phyloP scores from a whole-genome alignment of 129 eudicot species.

The Saposhnikovia divaricata region DNA sequence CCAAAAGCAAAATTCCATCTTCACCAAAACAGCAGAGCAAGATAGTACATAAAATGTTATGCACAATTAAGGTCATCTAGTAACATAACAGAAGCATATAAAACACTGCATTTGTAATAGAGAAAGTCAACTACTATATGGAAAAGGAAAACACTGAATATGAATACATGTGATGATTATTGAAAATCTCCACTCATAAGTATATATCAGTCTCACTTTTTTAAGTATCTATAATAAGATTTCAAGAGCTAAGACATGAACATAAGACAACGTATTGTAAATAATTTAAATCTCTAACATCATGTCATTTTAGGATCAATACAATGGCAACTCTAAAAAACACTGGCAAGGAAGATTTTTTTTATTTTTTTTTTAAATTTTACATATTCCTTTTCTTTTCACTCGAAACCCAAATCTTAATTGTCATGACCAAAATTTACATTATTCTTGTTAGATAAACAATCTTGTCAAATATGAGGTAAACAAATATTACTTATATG shows the following conservation, averaged over 20 bases:
- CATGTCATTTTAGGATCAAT: not conserved
- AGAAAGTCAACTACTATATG: not conserved
- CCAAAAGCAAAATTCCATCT: slow-evolving; percentile 91
- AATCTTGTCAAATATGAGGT: not conserved
- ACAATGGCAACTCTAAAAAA: not conserved
- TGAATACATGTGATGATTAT: not conserved
- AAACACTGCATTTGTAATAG: not conserved
- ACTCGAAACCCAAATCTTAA: not conserved
- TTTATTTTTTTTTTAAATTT: too few species aligned
- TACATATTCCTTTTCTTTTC: not conserved
- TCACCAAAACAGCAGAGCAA: slow-evolving; percentile 20
- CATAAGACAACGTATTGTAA: not conserved
- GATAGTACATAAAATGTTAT: slow-evolving; percentile 14
- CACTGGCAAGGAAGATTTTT: not conserved
- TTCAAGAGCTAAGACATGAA: not conserved
- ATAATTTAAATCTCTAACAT: not conserved
- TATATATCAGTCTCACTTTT: not conserved
- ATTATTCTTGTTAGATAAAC: too few species aligned
- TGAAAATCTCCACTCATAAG: not conserved
- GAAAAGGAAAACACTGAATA: not conserved
- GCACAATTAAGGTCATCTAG: slow-evolving; percentile 9
- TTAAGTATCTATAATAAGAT: not conserved
- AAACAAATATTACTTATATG: too few species aligned
- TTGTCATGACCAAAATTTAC: not conserved
- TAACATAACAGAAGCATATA: not conserved